Conservation (phyloP, 345 rosid species). For the Anastatica hierochuntica region DNA sequence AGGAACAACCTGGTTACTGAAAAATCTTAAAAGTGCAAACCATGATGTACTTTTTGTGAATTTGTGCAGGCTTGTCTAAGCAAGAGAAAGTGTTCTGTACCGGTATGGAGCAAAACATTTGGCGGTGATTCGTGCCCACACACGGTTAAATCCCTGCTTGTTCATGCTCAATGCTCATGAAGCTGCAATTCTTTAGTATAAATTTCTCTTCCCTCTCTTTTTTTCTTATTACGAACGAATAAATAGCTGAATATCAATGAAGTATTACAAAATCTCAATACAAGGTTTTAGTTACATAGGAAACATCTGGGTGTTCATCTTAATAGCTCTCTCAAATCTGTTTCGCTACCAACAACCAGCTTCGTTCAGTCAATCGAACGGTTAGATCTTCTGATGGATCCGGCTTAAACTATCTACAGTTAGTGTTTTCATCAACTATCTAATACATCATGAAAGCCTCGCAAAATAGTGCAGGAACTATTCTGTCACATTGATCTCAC, state of each 20-base stretch:
- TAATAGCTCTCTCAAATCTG: too few relatives aligned
- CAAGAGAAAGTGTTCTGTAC: constrained; percentile 35
- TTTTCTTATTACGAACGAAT: background rate
- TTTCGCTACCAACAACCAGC: too few relatives aligned
- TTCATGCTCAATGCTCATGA: constrained; percentile 48
- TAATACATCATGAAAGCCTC: too few relatives aligned
- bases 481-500: background rate
- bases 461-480: too few relatives aligned
- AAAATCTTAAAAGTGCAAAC: background rate
- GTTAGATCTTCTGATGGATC: too few relatives aligned
- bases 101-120: constrained; percentile 31
- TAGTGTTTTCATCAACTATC: too few relatives aligned
- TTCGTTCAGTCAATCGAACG: too few relatives aligned
- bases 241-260: constrained; percentile 4
- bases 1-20: background rate
- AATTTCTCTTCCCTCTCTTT: background rate
- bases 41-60: background rate
- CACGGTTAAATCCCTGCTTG: constrained; percentile 38
- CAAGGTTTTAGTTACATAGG: constrained; percentile 3
- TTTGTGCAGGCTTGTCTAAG: constrained; percentile 46
- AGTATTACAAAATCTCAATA: constrained; percentile 5
- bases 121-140: constrained; percentile 45
- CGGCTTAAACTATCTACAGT: too few relatives aligned
- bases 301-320: background rate
- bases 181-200: background rate